These are phyloP conservation scores for Stipa capillata DNA, from an alignment of 176 grass and related monocot genomes.

Conservation along the genomic window DNA sequence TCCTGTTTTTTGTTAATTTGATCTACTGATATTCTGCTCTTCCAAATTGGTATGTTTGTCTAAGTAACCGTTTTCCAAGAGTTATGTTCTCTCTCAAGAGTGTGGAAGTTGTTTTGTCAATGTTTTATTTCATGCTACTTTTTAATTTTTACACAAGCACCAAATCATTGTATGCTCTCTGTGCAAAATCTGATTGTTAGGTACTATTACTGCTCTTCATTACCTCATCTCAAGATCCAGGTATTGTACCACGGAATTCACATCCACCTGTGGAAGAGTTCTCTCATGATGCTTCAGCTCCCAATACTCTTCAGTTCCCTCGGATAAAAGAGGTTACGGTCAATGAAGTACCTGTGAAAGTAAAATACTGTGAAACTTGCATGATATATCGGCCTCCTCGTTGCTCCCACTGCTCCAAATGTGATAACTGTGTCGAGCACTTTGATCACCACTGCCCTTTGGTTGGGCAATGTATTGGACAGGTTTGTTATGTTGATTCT, in stretches of 20 bases:
- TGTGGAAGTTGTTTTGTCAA: background rate
- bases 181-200: constrained; percentile 54
- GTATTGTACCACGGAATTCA: constrained; percentile 77
- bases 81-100: background rate
- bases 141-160: constrained; percentile 8
- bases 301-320: constrained; percentile 63
- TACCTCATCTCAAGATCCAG: constrained; percentile 90
- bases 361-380: constrained; percentile 98
- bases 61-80: background rate
- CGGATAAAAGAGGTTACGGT: constrained; percentile 69
- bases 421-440: constrained; percentile 85
- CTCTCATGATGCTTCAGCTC: constrained; percentile 53
- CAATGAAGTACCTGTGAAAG: constrained; percentile 58
- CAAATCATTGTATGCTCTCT: constrained; percentile 40
- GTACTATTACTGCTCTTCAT: constrained; percentile 84
- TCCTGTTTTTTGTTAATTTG: background rate
- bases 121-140: constrained; percentile 24
- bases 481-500: constrained; percentile 42
- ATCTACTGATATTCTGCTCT: background rate
- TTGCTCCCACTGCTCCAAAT: constrained; percentile 88
- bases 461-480: constrained; percentile 96
- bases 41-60: too few relatives aligned
- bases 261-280: constrained; percentile 88
- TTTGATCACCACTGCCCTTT: constrained; percentile 98
- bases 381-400: constrained; percentile 91